Evolutionary conservation across 768 basidiomycete genomes (phyloP).

Genomic region (Russula compacta): DNA sequence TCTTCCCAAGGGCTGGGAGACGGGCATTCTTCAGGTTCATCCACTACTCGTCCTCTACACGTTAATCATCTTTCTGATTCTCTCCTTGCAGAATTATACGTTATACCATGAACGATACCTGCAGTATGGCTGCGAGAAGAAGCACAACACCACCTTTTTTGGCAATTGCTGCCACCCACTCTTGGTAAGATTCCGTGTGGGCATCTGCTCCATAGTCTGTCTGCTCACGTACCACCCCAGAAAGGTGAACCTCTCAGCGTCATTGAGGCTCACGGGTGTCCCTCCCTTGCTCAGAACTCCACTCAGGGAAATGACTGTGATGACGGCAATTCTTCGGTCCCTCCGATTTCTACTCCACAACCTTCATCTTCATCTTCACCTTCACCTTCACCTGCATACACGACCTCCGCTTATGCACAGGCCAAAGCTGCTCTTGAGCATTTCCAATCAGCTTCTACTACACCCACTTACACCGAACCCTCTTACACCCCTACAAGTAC

Average conservation of each 20-base stretch:
- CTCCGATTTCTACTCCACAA: neutral
- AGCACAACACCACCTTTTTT: constrained; percentile 43
- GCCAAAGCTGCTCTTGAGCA: neutral
- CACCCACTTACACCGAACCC: neutral
- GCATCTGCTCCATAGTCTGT: constrained; percentile 1
- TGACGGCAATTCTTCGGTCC: constrained; percentile 21
- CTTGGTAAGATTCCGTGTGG: constrained; percentile 33
- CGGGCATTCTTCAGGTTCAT: constrained; percentile 38
- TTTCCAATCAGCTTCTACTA: neutral
- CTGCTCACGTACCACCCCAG: constrained; percentile 25
- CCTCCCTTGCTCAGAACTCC: too few relatives aligned
- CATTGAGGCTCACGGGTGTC: constrained; percentile 13
- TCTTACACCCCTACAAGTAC: constrained; percentile 6
- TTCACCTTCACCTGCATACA: neutral
- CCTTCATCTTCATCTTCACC: too few relatives aligned
- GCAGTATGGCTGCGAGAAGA: constrained; percentile 38
- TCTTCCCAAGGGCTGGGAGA: constrained; percentile 38
- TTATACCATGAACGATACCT: constrained; percentile 56
- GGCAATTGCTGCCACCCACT: constrained; percentile 64
- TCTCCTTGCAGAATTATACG: constrained; percentile 36
- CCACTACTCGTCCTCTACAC: neutral
- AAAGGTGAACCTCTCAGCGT: constrained; percentile 43
- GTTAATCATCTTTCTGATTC: constrained; percentile 6
- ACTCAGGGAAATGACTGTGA: constrained; percentile 24
- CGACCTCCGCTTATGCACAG: neutral